These are phyloP conservation scores for Phytophthora citrophthora DNA, from an alignment of 352 stramenopile species.

Conservation along the genomic window DNA sequence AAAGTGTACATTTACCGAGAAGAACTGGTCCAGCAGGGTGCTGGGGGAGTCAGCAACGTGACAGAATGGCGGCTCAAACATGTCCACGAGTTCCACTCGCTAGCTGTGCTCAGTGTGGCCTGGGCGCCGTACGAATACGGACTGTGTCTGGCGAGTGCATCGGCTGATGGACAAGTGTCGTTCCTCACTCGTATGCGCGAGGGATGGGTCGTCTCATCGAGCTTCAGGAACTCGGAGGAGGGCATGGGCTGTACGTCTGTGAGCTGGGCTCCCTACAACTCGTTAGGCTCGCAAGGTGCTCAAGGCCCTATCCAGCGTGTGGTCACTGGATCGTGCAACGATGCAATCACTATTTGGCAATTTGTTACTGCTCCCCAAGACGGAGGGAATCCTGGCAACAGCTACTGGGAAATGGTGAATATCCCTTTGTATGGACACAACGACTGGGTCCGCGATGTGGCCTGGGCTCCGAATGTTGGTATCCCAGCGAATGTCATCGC, in stretches of 20 bases:
- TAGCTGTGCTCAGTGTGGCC: constrained; percentile 81
- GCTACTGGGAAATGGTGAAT: constrained; percentile 47
- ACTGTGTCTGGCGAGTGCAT: constrained; percentile 78
- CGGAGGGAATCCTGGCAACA: constrained; percentile 24
- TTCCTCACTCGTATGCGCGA: constrained; percentile 84
- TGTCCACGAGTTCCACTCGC: constrained; percentile 72
- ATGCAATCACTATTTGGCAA: constrained; percentile 68
- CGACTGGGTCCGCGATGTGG: constrained; percentile 87
- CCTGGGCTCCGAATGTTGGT: constrained; percentile 84
- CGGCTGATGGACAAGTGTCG: constrained; percentile 83
- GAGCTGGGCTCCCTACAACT: constrained; percentile 90
- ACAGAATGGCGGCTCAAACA: constrained; percentile 84
- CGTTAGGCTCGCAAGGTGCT: constrained; percentile 72
- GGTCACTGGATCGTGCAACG: constrained; percentile 75
- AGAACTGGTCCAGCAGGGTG: constrained; percentile 62
- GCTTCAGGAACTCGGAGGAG: constrained; percentile 77
- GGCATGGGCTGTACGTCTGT: constrained; percentile 77
- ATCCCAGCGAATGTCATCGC: constrained; percentile 85
- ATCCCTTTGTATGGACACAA: constrained; percentile 64
- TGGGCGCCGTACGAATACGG: constrained; percentile 91
- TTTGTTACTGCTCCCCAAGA: constrained; percentile 46
- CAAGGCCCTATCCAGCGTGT: constrained; percentile 76
- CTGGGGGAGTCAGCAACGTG: constrained; percentile 31
- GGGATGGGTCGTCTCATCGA: constrained; percentile 83
- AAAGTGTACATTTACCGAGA: constrained; percentile 89